These are phyloP conservation scores for Luffa acutangula DNA, from an alignment of 306 rosid genomes.

Conservation along the genomic window DNA sequence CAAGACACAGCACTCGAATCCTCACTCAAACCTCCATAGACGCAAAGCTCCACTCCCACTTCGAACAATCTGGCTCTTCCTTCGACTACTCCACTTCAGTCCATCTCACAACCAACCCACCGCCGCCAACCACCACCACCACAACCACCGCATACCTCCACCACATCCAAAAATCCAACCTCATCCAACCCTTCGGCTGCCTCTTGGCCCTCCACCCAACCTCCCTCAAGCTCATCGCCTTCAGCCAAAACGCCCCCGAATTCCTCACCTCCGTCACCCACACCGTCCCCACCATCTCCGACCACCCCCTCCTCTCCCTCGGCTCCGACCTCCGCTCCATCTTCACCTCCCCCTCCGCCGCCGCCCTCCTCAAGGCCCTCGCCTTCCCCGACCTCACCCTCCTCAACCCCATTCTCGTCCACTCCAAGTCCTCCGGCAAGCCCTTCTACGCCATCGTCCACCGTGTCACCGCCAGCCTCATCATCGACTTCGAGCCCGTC, in stretches of 20 bases:
- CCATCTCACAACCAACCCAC: constrained; percentile 24
- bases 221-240: constrained; percentile 72
- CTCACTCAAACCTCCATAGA: constrained; percentile 80
- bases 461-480: constrained; percentile 67
- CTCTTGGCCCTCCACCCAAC: constrained; percentile 78
- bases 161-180: constrained; percentile 71
- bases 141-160: constrained; percentile 76
- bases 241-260: constrained; percentile 87
- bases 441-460: constrained; percentile 87
- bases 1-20: constrained; percentile 63
- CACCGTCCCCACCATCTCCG: constrained; percentile 85
- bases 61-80: constrained; percentile 66
- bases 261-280: constrained; percentile 78
- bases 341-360: constrained; percentile 70
- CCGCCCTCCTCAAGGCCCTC: constrained; percentile 77
- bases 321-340: constrained; percentile 66
- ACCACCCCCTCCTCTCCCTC: constrained; percentile 70
- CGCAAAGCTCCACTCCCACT: constrained; percentile 80
- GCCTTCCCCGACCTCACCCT: constrained; percentile 79
- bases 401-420: constrained; percentile 82
- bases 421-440: constrained; percentile 88
- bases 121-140: constrained; percentile 46
- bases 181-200: constrained; percentile 88
- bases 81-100: constrained; percentile 84
- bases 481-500: constrained; percentile 88